Conservation (phyloP, 179 eudicot species). For the Patellifolia procumbens region DNA sequence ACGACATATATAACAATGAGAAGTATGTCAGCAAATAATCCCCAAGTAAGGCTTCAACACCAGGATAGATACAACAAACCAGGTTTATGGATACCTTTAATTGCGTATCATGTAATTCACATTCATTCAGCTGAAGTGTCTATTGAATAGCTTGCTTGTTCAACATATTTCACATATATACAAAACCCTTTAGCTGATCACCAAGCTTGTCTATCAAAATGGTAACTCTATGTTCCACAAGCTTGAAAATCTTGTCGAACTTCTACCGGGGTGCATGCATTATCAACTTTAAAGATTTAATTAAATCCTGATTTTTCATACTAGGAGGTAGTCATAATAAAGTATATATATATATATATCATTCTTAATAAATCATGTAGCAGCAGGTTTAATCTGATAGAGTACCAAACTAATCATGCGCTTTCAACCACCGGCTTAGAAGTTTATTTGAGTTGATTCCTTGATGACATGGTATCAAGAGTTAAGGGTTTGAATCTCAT, state of each 20-base stretch:
- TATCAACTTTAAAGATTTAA: too few species aligned
- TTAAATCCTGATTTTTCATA: too few species aligned
- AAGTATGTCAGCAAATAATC: not conserved
- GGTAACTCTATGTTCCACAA: slow-evolving; percentile 91
- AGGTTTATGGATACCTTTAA: slow-evolving; percentile 55
- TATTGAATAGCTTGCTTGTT: slow-evolving; percentile 83
- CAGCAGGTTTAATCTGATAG: too few species aligned
- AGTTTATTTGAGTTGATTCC: too few species aligned
- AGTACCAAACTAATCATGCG: too few species aligned
- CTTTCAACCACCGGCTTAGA: too few species aligned
- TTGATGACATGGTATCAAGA: too few species aligned
- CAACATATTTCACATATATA: slow-evolving; percentile 89
- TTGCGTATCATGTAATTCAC: slow-evolving; percentile 93
- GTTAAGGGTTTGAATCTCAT: too few species aligned
- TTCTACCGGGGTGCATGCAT: slow-evolving; percentile 97
- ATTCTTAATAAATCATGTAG: not conserved
- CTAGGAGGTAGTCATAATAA: too few species aligned
- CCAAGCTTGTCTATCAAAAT: slow-evolving; percentile 93
- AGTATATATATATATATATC: not conserved
- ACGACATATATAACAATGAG: slow-evolving; percentile 14
- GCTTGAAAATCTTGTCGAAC: slow-evolving; percentile 97
- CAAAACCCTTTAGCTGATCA: slow-evolving; percentile 95
- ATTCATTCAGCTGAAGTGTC: slow-evolving; percentile 78
- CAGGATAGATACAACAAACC: not conserved
- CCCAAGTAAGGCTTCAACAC: not conserved